Base-by-base conservation (phyloP, 345 rosid genomes). In the Populus simonii region DNA sequence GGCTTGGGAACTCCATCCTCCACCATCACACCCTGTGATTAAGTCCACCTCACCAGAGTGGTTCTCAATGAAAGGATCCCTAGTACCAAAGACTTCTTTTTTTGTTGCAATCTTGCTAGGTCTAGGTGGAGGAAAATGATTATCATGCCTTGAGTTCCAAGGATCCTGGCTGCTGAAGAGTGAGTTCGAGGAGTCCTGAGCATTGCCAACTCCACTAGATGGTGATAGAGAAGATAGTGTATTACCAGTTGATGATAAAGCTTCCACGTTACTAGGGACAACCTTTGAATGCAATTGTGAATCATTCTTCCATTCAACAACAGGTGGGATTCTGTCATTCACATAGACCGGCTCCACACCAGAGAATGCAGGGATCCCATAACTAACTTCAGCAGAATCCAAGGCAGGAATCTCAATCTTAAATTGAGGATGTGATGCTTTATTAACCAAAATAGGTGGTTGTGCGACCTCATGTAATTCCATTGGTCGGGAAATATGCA, bases 121-220 rank as follows among this genome's bases (percentile, higher is more conserved):
- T 81, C 79, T 87, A 81, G 91, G 91, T 59, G 90, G 91, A 84
- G 83, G 91, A 70, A 87, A 82, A 51, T 82, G 88, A 78, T 77
- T 43, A 74, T 86, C 92, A 68, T 84, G 85, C 73, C 65, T 85
- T 55, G 87, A 77, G 81, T 85, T 87, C 90, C 90, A 90, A 61
- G 92, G 97, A 80, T 90, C 91, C 84, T 90, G 94, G 81, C 84
- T 85, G 81, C 87, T 86, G 82, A 89, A 92, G 70, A 92, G 82
- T 25, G 92, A 89, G 62, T 87, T 83, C 4, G 94, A 85, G 25
- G 87, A 86, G 80, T 87, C 91, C 76, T 77, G 87, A 45, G 80
- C 68, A 75, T 84, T 89, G 59, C 76, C 84, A 59, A 43, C 75
- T 71, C 72, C 67, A 70, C 70, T 23, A 15, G 79, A 62, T 78